Base-by-base conservation (phyloP, 179 eudicot genomes). In the Sideroxylon spinosum region DNA sequence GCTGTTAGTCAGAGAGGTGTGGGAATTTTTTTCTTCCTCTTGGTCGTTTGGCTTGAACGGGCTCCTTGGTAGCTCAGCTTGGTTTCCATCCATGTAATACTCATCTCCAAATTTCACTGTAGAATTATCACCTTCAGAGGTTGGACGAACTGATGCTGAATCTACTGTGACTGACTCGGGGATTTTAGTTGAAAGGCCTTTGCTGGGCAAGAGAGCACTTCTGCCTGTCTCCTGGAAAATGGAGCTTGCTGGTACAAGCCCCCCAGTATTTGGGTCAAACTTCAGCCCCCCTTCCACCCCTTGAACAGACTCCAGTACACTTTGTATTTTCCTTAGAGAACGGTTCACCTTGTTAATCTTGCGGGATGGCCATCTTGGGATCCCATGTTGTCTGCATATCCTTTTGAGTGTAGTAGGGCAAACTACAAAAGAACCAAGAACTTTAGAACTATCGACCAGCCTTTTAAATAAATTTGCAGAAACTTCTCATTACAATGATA, bases 351-450 rank as follows among this genome's bases (percentile, higher is more conserved):
- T 94, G 81, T 92, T 92, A 66, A 94, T 92, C 84, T 94, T 94
- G 61, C 98, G 89, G 44, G 98, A 94, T 76, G 98, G 98, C 97
- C 98, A 94, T 74, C 98, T 87, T 71, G 94, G 87, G 78, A 94
- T 91, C 57, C 98, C 98, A 75, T 94, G 97, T 70, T 90, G 94
- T 83, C 98, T 84, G 86, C 98, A 94, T 76, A 94, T 94, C 86
- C 98, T 88, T 84, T 94, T 94, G 48, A 94, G 84, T 25, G 98
- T 94, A 19, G 97, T 94, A 17, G 98, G 97, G 73, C 98, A 94
- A 75, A 94, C 97, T 92, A 81, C 85, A 86, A 81, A 81, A 23
- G 7, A 44, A 62, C 22, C 56, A 57, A 7, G 25, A 57, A 75
- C 9, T 57, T 37, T 23, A 68, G 14, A 19, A 67, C 9, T 32